These are phyloP conservation scores for Pestalotiopsis sp. DNA, from an alignment of 2,329 filamentous ascomycete species.

Conservation along the genomic window DNA sequence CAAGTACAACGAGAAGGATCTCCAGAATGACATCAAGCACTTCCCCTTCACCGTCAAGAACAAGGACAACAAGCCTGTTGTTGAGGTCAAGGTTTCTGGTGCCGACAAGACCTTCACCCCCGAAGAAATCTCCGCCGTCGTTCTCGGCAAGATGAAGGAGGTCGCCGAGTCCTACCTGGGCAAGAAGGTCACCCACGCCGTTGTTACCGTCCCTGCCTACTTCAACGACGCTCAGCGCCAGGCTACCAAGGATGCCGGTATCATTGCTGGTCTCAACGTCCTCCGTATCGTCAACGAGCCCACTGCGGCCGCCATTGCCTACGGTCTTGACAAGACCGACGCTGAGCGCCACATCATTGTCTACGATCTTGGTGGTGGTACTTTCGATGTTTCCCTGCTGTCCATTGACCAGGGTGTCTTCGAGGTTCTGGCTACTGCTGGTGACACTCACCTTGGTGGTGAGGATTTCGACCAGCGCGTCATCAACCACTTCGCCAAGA, in stretches of 20 bases:
- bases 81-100: slow-evolving; percentile 73
- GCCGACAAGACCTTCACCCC: slow-evolving; percentile 74
- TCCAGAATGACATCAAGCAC: slow-evolving; percentile 95
- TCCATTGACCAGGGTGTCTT: slow-evolving; percentile 92
- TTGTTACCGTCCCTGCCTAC: slow-evolving; percentile 95
- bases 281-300: slow-evolving; percentile 97
- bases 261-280: slow-evolving; percentile 90
- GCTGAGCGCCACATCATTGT: slow-evolving; percentile 88
- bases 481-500: slow-evolving; percentile 95
- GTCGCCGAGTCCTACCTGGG: slow-evolving; percentile 78
- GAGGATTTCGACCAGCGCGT: slow-evolving; percentile 98
- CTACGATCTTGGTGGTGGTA: slow-evolving; percentile 93
- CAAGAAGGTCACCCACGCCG: slow-evolving; percentile 83
- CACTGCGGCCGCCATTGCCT: slow-evolving; percentile 92
- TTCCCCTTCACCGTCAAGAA: slow-evolving; percentile 94
- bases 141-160: slow-evolving; percentile 84
- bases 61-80: slow-evolving; percentile 87
- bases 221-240: slow-evolving; percentile 99
- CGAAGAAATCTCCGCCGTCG: slow-evolving; percentile 81
- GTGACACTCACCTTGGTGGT: slow-evolving; percentile 97
- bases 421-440: slow-evolving; percentile 90
- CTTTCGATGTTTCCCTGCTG: slow-evolving; percentile 91
- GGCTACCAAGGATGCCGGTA: slow-evolving; percentile 93
- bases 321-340: slow-evolving; percentile 86
- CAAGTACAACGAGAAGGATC: slow-evolving; percentile 81